These are phyloP conservation scores for Macrolepiota fuliginosa DNA, from an alignment of 768 basidiomycete genomes.

Conservation along the genomic window DNA sequence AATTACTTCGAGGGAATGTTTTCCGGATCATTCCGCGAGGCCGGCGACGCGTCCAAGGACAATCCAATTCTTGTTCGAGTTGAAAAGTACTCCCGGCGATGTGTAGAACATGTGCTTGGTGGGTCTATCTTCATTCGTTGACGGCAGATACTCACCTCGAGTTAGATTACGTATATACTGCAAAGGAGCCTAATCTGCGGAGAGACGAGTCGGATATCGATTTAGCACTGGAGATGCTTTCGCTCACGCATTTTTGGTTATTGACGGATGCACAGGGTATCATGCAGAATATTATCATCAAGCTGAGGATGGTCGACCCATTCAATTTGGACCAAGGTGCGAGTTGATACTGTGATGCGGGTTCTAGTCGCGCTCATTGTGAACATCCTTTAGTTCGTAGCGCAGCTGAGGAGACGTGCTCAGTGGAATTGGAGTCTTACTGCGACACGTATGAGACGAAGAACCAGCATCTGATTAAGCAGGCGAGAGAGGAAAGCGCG, in stretches of 20 bases:
- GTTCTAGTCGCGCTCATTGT: background rate
- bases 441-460: constrained; percentile 25
- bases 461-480: constrained; percentile 17
- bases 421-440: constrained; percentile 19
- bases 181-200: constrained; percentile 5
- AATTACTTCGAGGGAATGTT: constrained; percentile 30
- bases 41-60: constrained; percentile 13
- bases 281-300: background rate
- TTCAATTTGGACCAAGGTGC: background rate
- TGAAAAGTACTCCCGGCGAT: constrained; percentile 16
- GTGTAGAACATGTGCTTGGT: constrained; percentile 29
- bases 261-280: background rate
- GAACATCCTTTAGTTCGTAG: constrained; percentile 20
- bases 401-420: constrained; percentile 18
- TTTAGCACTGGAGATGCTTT: constrained; percentile 9
- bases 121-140: background rate
- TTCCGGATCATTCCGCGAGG: constrained; percentile 23
- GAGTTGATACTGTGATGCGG: background rate
- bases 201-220: constrained; percentile 7
- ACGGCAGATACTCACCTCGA: background rate
- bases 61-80: constrained; percentile 13
- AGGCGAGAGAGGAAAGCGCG: background rate
- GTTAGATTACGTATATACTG: constrained; percentile 33
- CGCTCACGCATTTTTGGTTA: background rate
- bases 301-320: background rate